Evolutionary conservation across 2,329 filamentous ascomycete genomes (phyloP).

Genomic region (Colletotrichum brevisporum): DNA sequence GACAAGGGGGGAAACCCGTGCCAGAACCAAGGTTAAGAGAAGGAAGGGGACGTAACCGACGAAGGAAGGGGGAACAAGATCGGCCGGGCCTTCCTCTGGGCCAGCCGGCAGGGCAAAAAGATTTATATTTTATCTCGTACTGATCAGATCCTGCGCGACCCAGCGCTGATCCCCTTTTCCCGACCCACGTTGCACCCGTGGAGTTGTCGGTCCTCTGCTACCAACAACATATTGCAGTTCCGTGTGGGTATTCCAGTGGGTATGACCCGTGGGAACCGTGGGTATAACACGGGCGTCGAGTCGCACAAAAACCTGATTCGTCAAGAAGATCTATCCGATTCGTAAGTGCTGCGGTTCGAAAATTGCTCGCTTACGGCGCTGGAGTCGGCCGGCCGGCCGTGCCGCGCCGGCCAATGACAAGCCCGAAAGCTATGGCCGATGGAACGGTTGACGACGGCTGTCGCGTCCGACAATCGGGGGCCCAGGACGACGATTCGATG

Average conservation of each 20-base stretch:
- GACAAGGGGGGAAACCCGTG: slow-evolving; percentile 1
- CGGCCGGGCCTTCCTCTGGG: too few species aligned
- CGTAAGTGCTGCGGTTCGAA: slow-evolving; percentile 18
- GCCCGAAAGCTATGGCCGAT: slow-evolving; percentile 15
- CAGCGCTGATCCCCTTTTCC: slow-evolving; percentile 14
- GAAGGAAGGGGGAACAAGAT: not conserved
- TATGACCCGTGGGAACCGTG: not conserved
- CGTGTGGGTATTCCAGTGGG: not conserved
- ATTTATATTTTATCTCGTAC: slow-evolving; percentile 31
- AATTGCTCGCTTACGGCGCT: slow-evolving; percentile 13
- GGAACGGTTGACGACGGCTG: slow-evolving; percentile 6
- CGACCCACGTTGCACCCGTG: slow-evolving; percentile 21
- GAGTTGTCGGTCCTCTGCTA: slow-evolving; percentile 4
- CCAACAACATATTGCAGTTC: not conserved
- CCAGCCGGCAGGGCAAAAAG: slow-evolving; percentile 9
- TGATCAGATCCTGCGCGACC: slow-evolving; percentile 1
- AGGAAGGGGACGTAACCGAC: not conserved
- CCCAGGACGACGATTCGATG: not conserved
- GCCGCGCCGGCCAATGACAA: slow-evolving; percentile 14
- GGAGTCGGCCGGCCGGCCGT: not conserved
- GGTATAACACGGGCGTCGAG: not conserved
- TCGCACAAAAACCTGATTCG: slow-evolving; percentile 50
- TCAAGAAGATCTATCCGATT: slow-evolving; percentile 19
- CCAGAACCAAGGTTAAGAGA: not conserved
- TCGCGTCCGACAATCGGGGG: slow-evolving; percentile 13